Base-by-base conservation (phyloP, 2,329 filamentous ascomycete genomes). In the Fusarium udum region DNA sequence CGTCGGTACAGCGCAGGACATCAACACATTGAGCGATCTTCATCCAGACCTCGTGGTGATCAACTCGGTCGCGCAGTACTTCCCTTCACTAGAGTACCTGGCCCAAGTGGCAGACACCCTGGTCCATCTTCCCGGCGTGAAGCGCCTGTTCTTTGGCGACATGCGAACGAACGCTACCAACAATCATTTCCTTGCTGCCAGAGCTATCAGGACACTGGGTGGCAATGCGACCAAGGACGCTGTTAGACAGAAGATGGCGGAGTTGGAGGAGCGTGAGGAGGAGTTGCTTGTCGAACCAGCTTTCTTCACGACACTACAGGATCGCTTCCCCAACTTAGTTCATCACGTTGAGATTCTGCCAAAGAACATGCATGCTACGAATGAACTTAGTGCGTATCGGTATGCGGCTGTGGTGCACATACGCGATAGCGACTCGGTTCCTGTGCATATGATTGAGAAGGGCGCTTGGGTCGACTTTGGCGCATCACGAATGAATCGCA, bases 31-130 rank as follows among this genome's bases (percentile, higher is more conserved):
- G 1, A 15, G 13, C 6, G 26, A 42, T 0, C 26, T 61, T 6
- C 52, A 60, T 1, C 67, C 77, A 0, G 60, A 73, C 3, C 46
- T 78, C 2, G 75, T 78, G 11, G 55, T 81, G 9, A 15, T 80
- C 36, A 80, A 80, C 52, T 80, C 79, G 1, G 79, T 79, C 1
- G 72, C 64, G 0, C 78, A 80, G 24, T 79, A 80, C 37, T 80
- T 80, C 39, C 78, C 78, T 12, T 77, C 57, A 14, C 69, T 63
- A 22, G 72, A 76, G 3, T 80, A 80, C n/a, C n/a, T 80, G 2
- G 26, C 58, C 1, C 56, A 66, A 7, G 63, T 77, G 2, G 45
- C 78, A 0, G 26, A 75, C 4, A 64, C 65, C 20, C n/a, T 79
- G 4, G 26, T 71, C 4, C 51, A 51, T 28, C 26, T 69, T 3